phyloP scores from a whole-genome alignment of 2,329 filamentous ascomycete genomes.

The Nakataea oryzae region DNA sequence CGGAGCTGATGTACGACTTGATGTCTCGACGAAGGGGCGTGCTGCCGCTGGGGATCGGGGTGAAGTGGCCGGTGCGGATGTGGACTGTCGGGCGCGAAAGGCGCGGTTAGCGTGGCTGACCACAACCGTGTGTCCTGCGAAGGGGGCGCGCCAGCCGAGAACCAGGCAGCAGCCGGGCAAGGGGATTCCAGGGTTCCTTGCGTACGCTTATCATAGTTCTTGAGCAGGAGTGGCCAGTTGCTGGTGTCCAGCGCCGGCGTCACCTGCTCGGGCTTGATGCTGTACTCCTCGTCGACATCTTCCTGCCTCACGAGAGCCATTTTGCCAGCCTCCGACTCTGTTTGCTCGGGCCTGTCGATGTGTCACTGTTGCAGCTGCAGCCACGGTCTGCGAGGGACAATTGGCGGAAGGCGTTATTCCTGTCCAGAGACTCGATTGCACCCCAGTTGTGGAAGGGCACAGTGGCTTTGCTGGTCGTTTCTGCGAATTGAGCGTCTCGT shows the following conservation, averaged over 20 bases:
- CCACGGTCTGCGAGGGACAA: constrained; percentile 2
- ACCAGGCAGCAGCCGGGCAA: too few relatives aligned
- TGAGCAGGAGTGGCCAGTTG: constrained; percentile 86
- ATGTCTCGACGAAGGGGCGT: constrained; percentile 87
- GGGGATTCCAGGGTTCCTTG: constrained; percentile 11
- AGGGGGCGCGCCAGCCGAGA: background rate
- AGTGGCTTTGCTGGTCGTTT: constrained; percentile 2
- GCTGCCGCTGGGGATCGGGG: constrained; percentile 88
- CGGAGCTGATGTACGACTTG: constrained; percentile 93
- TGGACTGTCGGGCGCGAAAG: constrained; percentile 49
- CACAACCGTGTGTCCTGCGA: background rate
- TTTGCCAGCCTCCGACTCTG: background rate
- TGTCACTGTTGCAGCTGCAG: constrained; percentile 1
- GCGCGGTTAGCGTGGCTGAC: constrained; percentile 5
- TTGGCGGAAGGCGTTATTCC: background rate
- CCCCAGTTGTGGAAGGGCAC: background rate
- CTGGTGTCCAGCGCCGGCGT: constrained; percentile 74
- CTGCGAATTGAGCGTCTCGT: background rate
- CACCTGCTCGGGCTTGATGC: constrained; percentile 84
- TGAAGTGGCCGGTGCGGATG: constrained; percentile 92
- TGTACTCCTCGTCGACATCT: constrained; percentile 66
- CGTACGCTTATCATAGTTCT: constrained; percentile 90
- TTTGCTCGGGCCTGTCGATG: background rate
- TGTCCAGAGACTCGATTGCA: constrained; percentile 4
- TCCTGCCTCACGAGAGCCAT: constrained; percentile 1